Base-by-base conservation (phyloP, 768 basidiomycete species). In the Tricholoma hemisulphureum region DNA sequence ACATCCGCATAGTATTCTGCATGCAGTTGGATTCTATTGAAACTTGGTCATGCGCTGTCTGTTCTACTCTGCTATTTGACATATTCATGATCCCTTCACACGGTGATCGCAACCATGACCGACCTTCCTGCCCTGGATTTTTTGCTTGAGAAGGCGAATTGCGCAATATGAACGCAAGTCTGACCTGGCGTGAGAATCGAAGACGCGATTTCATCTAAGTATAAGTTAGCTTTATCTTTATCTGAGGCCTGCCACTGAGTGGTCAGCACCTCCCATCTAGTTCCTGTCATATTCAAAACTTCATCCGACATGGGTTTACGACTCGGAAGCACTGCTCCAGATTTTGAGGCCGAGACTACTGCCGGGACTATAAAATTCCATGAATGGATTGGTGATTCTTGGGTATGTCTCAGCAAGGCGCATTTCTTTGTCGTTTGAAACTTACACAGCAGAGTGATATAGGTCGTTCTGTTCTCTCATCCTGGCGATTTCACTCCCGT, bases 401-500 rank as follows among this genome's bases (percentile, higher is more conserved):
- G 95, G 95, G 89, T 89, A 71, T 61, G 83, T 63, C n/a, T 48
- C 16, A 26, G 60, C 50, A 41, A n/a, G n/a, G n/a, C n/a, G n/a
- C 24, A 28, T 53, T 21, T 34, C 14, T 31, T 50, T 20, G 32
- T 34, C 56, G 24, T 34, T 50, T 56, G 29, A 43, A 58, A 41
- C 56, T 51, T 51, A 35, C 45, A 45, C 45, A 58, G 24, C 26
- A 24, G 13, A n/a, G 1, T 23, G 23, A 21, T n/a, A 5, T 53
- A 92, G 91, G 89, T 81, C 51, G 75, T 94, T 70, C 81, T 98
- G 56, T 98, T 98, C 84, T 96, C 94, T 28, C 95, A 97, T 73
- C 94, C 94, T 1, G 95, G 89, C 43, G 89, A 93, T 69, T 93
- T 93, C 69, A 91, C 90, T n/a, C 90, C 91, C 50, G 88, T 95